Percentiles rank a stretch among this genome's conserved stretches.
Evolutionary conservation across 2,329 filamentous ascomycete genomes (phyloP).

Genomic region (Arthrinium puccinioides): DNA sequence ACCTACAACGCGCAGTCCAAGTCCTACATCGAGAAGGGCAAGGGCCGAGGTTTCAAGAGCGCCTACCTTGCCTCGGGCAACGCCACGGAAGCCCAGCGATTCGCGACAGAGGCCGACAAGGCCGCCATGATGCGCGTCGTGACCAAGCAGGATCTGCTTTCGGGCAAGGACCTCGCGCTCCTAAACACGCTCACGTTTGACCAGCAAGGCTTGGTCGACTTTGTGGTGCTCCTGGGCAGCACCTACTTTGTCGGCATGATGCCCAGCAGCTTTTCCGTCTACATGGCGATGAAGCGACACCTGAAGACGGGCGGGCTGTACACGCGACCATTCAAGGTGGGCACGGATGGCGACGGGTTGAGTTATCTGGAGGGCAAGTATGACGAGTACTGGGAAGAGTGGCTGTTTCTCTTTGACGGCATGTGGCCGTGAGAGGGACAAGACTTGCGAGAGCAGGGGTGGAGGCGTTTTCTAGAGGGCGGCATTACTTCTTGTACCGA

Average conservation of each 20-base stretch:
- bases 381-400: conserved; percentile 38
- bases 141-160: conserved; percentile 30
- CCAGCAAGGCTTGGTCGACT: conserved; percentile 36
- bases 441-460: too few species aligned
- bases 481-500: too few species aligned
- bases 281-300: conserved; percentile 37
- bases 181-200: conserved; percentile 33
- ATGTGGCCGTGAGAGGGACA: conserved; percentile 29
- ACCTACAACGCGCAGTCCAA: conserved; percentile 31
- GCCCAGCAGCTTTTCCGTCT: conserved; percentile 41
- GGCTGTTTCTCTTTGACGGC: conserved; percentile 40
- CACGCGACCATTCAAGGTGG: conserved; percentile 35
- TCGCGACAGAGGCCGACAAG: conserved; percentile 24
- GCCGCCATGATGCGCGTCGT: conserved; percentile 25
- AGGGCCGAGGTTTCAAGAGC: conserved; percentile 22
- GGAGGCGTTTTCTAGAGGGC: too few species aligned
- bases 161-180: conserved; percentile 20
- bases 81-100: conserved; percentile 30
- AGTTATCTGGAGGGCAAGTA: conserved; percentile 37
- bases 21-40: conserved; percentile 29
- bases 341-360: conserved; percentile 31
- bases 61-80: conserved; percentile 41
- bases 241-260: conserved; percentile 36
- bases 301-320: conserved; percentile 30
- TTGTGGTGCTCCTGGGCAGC: conserved; percentile 29